phyloP scores from a whole-genome alignment of 2,329 filamentous ascomycete genomes.

The Claviceps cyperi region DNA sequence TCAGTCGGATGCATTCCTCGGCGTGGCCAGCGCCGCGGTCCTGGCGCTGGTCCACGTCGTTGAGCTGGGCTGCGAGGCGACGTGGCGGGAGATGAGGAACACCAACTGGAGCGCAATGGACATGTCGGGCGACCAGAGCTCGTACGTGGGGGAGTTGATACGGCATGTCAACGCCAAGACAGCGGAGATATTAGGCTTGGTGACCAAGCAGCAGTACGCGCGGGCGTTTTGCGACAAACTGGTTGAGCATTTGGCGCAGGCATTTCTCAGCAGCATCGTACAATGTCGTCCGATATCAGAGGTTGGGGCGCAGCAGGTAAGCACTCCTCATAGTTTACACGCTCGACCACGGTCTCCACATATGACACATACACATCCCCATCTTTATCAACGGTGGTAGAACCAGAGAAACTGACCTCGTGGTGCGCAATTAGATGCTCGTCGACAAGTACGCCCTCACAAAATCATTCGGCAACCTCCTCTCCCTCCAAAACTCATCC shows the following conservation, averaged over 20 bases:
- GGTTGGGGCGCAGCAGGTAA: constrained; percentile 79
- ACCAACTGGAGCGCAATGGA: constrained; percentile 92
- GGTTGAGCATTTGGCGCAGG: constrained; percentile 70
- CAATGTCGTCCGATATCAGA: constrained; percentile 85
- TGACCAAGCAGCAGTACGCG: constrained; percentile 87
- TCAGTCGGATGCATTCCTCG: constrained; percentile 89
- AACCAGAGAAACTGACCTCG: not conserved
- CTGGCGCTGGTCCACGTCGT: constrained; percentile 72
- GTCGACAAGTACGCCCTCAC: constrained; percentile 87
- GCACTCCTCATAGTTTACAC: constrained; percentile 4
- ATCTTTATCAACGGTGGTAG: not conserved
- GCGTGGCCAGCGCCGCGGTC: constrained; percentile 79
- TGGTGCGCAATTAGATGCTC: constrained; percentile 51
- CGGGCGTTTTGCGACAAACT: constrained; percentile 90
- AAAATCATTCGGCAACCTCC: constrained; percentile 59
- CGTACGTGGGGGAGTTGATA: constrained; percentile 74
- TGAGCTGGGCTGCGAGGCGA: constrained; percentile 66
- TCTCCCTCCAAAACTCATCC: constrained; percentile 45
- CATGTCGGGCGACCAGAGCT: constrained; percentile 81
- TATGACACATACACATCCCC: not conserved
- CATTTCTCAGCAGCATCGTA: constrained; percentile 72
- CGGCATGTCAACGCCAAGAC: constrained; percentile 56
- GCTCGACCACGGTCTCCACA: too few species aligned
- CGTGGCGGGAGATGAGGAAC: constrained; percentile 95
- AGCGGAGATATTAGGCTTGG: constrained; percentile 57